A percentile compares a stretch with the other conserved stretches of the same genome.
These are phyloP conservation scores for Lobulomyces angularis DNA, from an alignment of 192 early-diverging fungal species.

Conservation along the genomic window DNA sequence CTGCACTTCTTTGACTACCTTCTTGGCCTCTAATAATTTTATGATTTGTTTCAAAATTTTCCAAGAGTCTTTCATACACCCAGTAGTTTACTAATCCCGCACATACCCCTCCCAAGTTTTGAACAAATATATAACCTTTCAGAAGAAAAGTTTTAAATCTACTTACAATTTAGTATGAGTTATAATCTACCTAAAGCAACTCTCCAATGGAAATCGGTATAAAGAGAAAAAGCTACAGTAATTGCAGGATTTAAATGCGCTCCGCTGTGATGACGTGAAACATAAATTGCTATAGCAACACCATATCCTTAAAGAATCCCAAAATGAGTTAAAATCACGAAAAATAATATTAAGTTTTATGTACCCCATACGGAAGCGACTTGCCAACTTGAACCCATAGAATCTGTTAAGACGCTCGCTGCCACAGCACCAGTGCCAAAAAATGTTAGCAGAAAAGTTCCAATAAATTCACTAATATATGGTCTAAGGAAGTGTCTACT, in stretches of 20 bases:
- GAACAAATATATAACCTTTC: conserved; percentile 15
- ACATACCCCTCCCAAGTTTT: conserved; percentile 13
- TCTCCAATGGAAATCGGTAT: conserved; percentile 13
- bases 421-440: conserved; percentile 16
- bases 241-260: conserved; percentile 27
- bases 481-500: neutral
- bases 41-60: conserved; percentile 9
- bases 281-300: conserved; percentile 18
- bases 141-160: too few relatives aligned
- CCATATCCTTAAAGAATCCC: conserved; percentile 16
- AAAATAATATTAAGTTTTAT: neutral
- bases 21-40: conserved; percentile 10
- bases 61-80: conserved; percentile 4
- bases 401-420: conserved; percentile 8
- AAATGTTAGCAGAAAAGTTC: conserved; percentile 20
- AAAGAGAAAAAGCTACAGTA: conserved; percentile 11
- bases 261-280: conserved; percentile 11
- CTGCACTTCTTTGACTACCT: conserved; percentile 8
- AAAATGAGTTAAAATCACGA: conserved; percentile 1
- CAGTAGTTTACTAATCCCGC: conserved; percentile 15
- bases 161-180: too few relatives aligned
- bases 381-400: neutral
- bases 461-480: conserved; percentile 13
- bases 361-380: conserved; percentile 11
- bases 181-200: too few relatives aligned